Evolutionary conservation across 2,329 filamentous ascomycete genomes (phyloP), one percentile per base, ranked within the genome.

Genomic region (Bipolaris victoriae): DNA sequence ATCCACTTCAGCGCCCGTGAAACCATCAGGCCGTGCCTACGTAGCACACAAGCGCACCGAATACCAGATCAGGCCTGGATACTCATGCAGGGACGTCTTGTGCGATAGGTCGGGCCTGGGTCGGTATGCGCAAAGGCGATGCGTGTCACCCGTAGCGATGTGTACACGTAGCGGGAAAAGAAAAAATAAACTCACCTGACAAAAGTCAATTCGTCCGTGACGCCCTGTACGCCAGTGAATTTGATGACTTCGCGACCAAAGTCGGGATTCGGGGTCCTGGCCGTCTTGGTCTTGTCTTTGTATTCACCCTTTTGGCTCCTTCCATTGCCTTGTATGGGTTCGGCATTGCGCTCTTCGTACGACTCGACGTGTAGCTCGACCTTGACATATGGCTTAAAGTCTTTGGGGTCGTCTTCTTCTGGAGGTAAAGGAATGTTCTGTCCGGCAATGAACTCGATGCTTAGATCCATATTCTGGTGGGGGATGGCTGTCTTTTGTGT

Each of bases 361-460:
- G 81, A 90, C 70, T 95, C 92, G 15, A 93, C 86, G 74, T 96
- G 91, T 53, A 97, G 77, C 72, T 95, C 90, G 61, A 88, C 89
- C 72, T 89, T 92, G 67, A 97, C 84, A 57, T 90, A 86, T 1
- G 91, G 91, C 37, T 87, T 86, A 60, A 95, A 90, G 20, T 83
- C 80, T 60, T 82, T 84, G 20, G 81, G 77, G 18, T 81, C 80
- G 29, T 80, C 78, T 60, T 84, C 82, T 29, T 81, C 80, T 1
- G 79, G 74, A 29, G 90, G 84, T 0, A 95, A 77, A 0, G 90
- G 88, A 36, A 96, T 83, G 57, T 90, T 83, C 72, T 96, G 91
- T 1, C 87, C 93, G 5, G 90, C 91, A 56, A 92, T 83, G 24
- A 97, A 77, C 33, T 87, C 89, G 62, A 97, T 88, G 47, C 79